Base-by-base conservation (phyloP, 2,329 filamentous ascomycete genomes). In the Byssochlamys sp. region DNA sequence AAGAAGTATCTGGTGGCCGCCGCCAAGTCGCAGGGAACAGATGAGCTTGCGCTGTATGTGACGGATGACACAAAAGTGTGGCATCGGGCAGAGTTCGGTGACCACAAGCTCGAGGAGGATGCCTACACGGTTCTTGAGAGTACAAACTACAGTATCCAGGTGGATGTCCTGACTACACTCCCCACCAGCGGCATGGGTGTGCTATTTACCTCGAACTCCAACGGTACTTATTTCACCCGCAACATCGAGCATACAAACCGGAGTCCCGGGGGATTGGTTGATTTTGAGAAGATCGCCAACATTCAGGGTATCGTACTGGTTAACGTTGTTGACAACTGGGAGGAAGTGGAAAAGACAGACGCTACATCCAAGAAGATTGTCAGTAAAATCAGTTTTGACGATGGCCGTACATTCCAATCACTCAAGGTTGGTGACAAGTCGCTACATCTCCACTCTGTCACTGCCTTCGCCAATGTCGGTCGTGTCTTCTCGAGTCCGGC, bases 131-230 rank as follows among this genome's bases (percentile, higher is more conserved):
- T 99, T 53, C 81, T 99, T 48, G 92, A 97, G 75, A 94, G 91
- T 67, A 97, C 94, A 49, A 92, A 96, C 69, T 96, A 99, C 78
- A 96, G 92, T 77, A 91, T 99, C 65, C 92, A 97, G 74, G 85
- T 99, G 57, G 91, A 97, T 72, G 91, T 97, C 61, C 86, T 92
- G 81, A 90, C 87, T 1, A 80, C 80, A 10, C 76, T 73, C 57
- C 45, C 78, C 77, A 51, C 80, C 1, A 83, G 82, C 39, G 83
- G 87, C 0, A 92, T 96, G 83, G 95, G 94, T 33, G 85, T 88
- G 10, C 80, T 99, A 57, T 92, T 96, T 68, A 95, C 91, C 4
- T 97, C 92, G 70, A 99, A 99, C 71, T 97, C 91, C 31, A 95
- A 97, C 69, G 94, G 94, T 60, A 96, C 91, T 2, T 96, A 92